Percentiles rank a stretch among this genome's conserved stretches.
phyloP scores from a whole-genome alignment of 495 filamentous ascomycete genomes.

The Jackrogersella minutella region DNA sequence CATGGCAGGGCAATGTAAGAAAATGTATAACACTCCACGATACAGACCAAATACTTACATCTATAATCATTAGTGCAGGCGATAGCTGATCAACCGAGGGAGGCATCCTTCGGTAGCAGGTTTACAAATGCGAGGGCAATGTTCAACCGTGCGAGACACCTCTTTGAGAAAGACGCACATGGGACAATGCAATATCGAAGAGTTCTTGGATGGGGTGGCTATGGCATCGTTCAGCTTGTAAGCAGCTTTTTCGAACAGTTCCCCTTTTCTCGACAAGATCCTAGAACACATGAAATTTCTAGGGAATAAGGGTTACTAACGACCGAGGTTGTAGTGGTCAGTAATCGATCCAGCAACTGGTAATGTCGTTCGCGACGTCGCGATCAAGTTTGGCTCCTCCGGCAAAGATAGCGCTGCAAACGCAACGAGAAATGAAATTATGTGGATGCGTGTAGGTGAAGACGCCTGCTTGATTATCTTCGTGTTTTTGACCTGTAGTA shows the following conservation, averaged over 20 bases:
- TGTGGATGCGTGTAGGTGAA: constrained; percentile 5
- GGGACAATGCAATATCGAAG: not conserved
- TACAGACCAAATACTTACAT: no score
- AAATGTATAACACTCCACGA: no score
- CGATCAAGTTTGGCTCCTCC: not conserved
- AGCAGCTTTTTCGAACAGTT: not conserved
- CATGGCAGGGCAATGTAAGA: no score
- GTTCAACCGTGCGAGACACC: no score
- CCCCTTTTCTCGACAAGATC: not conserved
- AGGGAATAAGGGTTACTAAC: not conserved
- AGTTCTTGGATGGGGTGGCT: constrained; percentile 11
- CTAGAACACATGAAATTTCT: not conserved
- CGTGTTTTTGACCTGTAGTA: not conserved
- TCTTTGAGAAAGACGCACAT: no score
- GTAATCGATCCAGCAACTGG: not conserved
- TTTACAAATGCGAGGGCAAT: no score
- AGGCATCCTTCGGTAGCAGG: no score
- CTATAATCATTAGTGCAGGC: no score
- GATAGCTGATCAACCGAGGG: no score
- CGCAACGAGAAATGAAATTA: not conserved
- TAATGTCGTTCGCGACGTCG: not conserved
- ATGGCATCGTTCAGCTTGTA: constrained; percentile 13
- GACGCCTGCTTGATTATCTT: not conserved
- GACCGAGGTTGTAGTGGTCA: not conserved
- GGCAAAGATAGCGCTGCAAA: not conserved